Base-by-base conservation (phyloP, 2,329 filamentous ascomycete genomes). In the Penicillium janthinellum region DNA sequence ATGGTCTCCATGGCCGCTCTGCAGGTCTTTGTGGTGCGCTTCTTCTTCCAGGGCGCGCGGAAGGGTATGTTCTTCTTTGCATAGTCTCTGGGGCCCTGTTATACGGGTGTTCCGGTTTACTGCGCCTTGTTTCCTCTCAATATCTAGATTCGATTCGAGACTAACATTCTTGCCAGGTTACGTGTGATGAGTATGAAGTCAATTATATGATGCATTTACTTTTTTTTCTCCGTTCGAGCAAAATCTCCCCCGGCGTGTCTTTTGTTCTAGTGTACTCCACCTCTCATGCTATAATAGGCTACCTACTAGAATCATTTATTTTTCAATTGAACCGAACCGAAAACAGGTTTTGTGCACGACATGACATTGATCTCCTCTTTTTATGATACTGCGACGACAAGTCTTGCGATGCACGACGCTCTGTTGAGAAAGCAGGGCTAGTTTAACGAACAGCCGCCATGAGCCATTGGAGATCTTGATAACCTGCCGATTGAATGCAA, bases 1-100 rank as follows among this genome's bases (percentile, higher is more conserved):
- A 96, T 99, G 82, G 83, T 97, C 64, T 90, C 88, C 61, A 99
- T 99, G 96, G 95, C 94, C 47, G 93, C 87, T 49, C 79, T 99
- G 74, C 96, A 99, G 82, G 95, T 99, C 53, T 97, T 98, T 77
- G 88, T 99, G 69, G 95, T 99, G 70, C 84, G 92, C 67, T 98
- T 98, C 88, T 99, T 99, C 82, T 99, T 99, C 86, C 94, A 97
- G 83, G 92, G 86, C 39, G 86, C 86, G n/a, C 77, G 86, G 73
- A 89, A 89, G 82, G 86, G 86, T 82, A 73, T 67, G 77, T 74
- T 61, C 35, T 41, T 54, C 45, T 20, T 20, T 20, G 41, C 41
- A 25, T 49, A 2, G 49, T 3, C 8, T 47, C 15, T 4, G 38
- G 17, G 14, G 20, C 2, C 11, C 7, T 14, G 35, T 12, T 2